Percentiles rank a stretch among this genome's conserved stretches.
Conservation (phyloP, 179 eudicot species). For the Sideroxylon spinosum region DNA sequence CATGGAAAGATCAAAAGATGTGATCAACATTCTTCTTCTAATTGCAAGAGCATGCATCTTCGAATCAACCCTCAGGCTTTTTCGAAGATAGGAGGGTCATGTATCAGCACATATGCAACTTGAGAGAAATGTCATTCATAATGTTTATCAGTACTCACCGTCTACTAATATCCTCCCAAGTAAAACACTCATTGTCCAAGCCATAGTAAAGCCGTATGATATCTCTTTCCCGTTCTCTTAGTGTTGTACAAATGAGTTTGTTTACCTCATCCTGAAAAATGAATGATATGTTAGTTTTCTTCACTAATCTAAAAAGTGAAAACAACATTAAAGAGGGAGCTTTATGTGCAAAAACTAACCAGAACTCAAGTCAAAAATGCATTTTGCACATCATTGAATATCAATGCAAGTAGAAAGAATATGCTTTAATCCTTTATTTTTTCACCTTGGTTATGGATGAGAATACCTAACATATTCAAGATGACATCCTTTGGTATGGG, state of each 20-base stretch:
- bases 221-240: slow-evolving; percentile 66
- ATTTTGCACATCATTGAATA: neutral
- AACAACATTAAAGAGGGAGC: neutral
- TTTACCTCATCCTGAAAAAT: slow-evolving; percentile 77
- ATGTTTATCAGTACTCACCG: slow-evolving; percentile 38
- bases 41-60: neutral
- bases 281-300: slow-evolving; percentile 7
- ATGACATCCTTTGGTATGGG: too few species aligned
- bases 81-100: neutral
- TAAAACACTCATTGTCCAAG: slow-evolving; percentile 69
- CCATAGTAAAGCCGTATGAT: slow-evolving; percentile 88
- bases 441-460: too few species aligned
- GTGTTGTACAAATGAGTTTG: slow-evolving; percentile 52
- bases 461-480: too few species aligned
- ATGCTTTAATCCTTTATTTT: too few species aligned
- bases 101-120: too few species aligned
- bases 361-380: neutral
- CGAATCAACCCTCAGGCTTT: slow-evolving; percentile 2
- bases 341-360: neutral
- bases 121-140: neutral
- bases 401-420: slow-evolving; percentile 8
- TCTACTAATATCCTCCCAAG: slow-evolving; percentile 96
- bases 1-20: neutral
- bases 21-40: neutral
- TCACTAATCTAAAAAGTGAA: neutral